Base-by-base conservation (phyloP, 2,329 filamentous ascomycete genomes). In the Aspergillus pseudoviridinutans region DNA sequence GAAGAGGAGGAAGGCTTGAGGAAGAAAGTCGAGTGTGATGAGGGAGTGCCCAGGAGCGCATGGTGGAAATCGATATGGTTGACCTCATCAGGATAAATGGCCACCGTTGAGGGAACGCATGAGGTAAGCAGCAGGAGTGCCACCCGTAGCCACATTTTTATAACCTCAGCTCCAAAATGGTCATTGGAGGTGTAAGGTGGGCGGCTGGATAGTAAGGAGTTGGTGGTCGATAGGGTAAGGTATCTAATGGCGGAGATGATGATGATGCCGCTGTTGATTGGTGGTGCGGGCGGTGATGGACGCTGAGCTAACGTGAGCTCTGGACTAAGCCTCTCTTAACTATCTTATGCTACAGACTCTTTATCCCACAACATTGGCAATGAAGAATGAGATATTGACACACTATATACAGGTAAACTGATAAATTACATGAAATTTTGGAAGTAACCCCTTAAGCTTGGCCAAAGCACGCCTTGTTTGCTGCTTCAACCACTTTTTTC, bases 51-150 rank as follows among this genome's bases (percentile, higher is more conserved):
- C 68, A 99, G 80, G 51, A 97, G 87, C 63, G 90, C 86, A 78
- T 96, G 87, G 77, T 97, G 93, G 79, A 92, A 97, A 77, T 99
- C 94, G 73, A 95, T 85, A 67, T 91, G 84, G 78, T 87, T 92
- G 65, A 95, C 92, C 75, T 99, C 93, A 71, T 99, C 94, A 65
- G 84, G 82, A 78, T 92, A 96, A 59, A 97, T 86, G 63, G 92
- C 90, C 69, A 76, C 72, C 53, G 84, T 66, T 78, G 70, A 80
- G 69, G 66, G 80, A 72, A 65, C 79, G 78, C 67, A 86, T 53
- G 69, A 74, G 62, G 74, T 70, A 64, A 75, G 66, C 63, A 73
- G 59, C 42, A 75, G 63, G 53, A 73, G 66, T 57, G 74, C 71
- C 68, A 69, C 72, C 66, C 73, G 70, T 61, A 77, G 71, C 72